Percentiles rank a stretch among this genome's conserved stretches.
Evolutionary conservation across 1,284 basidiomycete genomes (phyloP).

Genomic region (Testicularia cyperi): DNA sequence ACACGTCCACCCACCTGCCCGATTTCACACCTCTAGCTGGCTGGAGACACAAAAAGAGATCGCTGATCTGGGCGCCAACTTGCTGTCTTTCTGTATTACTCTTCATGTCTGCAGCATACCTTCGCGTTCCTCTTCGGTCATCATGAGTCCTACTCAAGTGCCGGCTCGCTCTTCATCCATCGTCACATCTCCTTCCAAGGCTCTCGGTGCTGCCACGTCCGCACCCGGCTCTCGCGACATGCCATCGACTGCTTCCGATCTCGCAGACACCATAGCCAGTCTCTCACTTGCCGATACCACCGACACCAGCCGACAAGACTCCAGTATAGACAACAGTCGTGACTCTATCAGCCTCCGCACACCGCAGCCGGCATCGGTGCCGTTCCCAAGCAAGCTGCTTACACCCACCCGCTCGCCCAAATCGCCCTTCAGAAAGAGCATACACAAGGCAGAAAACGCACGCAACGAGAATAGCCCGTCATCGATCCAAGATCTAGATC

Average conservation of each 20-base stretch:
- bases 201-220: not conserved
- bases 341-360: conserved; percentile 4
- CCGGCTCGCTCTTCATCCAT: conserved; percentile 29
- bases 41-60: not conserved
- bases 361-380: conserved; percentile 3
- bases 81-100: not conserved
- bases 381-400: conserved; percentile 1
- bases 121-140: conserved; percentile 31
- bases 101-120: conserved; percentile 10
- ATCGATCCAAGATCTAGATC: not conserved
- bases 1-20: too few species aligned
- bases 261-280: conserved; percentile 33
- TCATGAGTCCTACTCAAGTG: conserved; percentile 17
- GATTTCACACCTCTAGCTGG: too few species aligned
- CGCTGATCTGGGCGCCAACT: too few species aligned
- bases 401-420: not conserved
- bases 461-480: not conserved
- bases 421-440: not conserved
- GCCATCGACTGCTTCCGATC: conserved; percentile 25
- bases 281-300: conserved; percentile 12
- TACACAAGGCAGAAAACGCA: not conserved
- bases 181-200: conserved; percentile 4
- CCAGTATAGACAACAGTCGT: not conserved
- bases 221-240: not conserved
- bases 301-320: too few species aligned